Base-by-base conservation (phyloP, 176 grass and related monocot genomes). In the Musa schizocarpa region DNA sequence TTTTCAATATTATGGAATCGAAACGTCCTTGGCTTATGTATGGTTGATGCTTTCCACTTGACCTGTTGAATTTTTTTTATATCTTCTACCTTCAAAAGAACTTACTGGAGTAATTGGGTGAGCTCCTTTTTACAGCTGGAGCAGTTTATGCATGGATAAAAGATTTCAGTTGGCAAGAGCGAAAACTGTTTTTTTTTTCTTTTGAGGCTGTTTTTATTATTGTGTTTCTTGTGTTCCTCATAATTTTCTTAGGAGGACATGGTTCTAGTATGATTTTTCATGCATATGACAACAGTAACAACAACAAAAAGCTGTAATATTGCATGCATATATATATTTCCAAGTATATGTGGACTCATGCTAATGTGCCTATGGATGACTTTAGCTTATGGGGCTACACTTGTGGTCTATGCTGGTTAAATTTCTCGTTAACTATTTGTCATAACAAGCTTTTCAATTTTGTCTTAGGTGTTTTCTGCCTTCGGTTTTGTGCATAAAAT, bases 401-500 rank as follows among this genome's bases (percentile, higher is more conserved):
- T 25, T 68, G 14, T 43, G 26, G 65, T 34, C 26, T 68, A 34
- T 68, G 11, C 34, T 68, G 4, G 13, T 34, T 16, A 68, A 8
- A 34, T 68, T 68, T 25, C 65, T 43, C 34, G 2, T 43, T 43
- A 43, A 16, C 13, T 13, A 0, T 34, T 34, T 14, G 4, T 6
- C 34, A 43, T 34, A 25, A 25, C 11, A 16, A 11, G 23, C 53
- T 74, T 56, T 9, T 3, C 9, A 77, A 21, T 10, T 85, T 65
- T 72, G 1, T 48, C 49, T 16, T 43, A 99, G 95, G 95, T 99
- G 72, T 99, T 99, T 76, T 99, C 95, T 25, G 95, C 95, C 67
- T 99, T 89, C 79, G 95, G 95, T 3, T 99, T 89, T 77, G 95
- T 99, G 74, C 95, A 94, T 86, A 99, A 99, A 80, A 91, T 99